Evolutionary conservation across 179 eudicot species (phyloP), one percentile per base, ranked within the genome.

Genomic region (Patellifolia procumbens): DNA sequence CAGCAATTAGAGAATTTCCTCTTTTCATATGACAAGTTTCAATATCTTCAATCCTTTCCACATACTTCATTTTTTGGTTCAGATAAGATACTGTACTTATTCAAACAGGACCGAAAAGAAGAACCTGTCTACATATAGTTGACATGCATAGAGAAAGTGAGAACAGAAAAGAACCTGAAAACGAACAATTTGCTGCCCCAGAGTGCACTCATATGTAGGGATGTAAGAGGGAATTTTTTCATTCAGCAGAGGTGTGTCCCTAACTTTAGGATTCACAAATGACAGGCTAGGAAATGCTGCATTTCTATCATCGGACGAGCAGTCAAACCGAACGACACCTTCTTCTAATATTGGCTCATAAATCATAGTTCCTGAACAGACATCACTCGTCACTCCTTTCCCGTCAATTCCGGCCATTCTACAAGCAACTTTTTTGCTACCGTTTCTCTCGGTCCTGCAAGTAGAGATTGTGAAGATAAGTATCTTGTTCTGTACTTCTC

Each of bases 341-440:
- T 95, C 90, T 83, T 91, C 97, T 53, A 95, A 81, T 77, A 95
- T 89, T 48, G 97, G 90, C 85, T 93, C 91, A 65, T 90, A 89
- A 77, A 93, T 65, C 99, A 93, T 95, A 59, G 78, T 78, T 58
- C 94, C 89, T 1, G 90, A 83, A 52, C 34, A 66, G 39, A 78
- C 79, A 59, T 89, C 91, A 28, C 85, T 79, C 42, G 68, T 42
- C 53, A 74, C 81, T 26, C 79, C 72, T 28, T 70, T 81, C 66
- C 74, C 82, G 82, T 79, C 83, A 37, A 45, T 22, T 58, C 83
- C 87, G 22, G 87, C 85, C 97, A 93, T 93, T 79, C 70, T 84
- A 64, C 78, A 74, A 42, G 60, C 71, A 61, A 61, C 6, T 28
- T 45, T 81, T 49, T 62, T 34, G 66, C 58, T 32, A 22, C 72